These are phyloP conservation scores for Oropetium thomaeum DNA, from an alignment of 176 grass and related monocot species.

Conservation along the genomic window DNA sequence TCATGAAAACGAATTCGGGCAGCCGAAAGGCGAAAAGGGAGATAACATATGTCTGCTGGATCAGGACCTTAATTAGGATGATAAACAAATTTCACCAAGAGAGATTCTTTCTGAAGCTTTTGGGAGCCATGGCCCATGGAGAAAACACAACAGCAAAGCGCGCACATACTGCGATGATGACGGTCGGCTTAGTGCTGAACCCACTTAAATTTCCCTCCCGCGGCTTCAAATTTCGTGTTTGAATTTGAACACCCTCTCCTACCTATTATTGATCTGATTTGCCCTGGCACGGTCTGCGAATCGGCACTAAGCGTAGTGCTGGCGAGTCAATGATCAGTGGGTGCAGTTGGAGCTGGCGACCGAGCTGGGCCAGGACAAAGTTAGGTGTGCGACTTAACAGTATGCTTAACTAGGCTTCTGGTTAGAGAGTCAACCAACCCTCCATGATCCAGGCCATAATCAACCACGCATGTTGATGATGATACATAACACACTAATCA, in stretches of 20 bases:
- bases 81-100: conserved; percentile 11
- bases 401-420: not conserved
- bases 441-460: conserved; percentile 20
- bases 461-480: not conserved
- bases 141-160: conserved; percentile 13
- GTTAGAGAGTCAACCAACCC: conserved; percentile 31
- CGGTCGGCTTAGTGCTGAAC: conserved; percentile 24
- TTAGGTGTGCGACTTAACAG: conserved; percentile 13
- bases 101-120: conserved; percentile 35
- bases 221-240: conserved; percentile 10
- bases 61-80: not conserved
- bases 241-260: not conserved
- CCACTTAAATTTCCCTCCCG: not conserved
- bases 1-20: not conserved
- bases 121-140: conserved; percentile 24
- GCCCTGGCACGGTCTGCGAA: too few relatives aligned
- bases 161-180: not conserved
- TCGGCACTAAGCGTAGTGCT: too few relatives aligned
- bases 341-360: conserved; percentile 13
- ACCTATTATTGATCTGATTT: too few relatives aligned
- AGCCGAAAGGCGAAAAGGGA: conserved; percentile 24
- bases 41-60: conserved; percentile 17
- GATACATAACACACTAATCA: not conserved
- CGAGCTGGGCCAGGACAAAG: conserved; percentile 10
- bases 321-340: not conserved